Evolutionary conservation across 1,284 basidiomycete genomes (phyloP).

Genomic region (Ganoderma resinaceum): DNA sequence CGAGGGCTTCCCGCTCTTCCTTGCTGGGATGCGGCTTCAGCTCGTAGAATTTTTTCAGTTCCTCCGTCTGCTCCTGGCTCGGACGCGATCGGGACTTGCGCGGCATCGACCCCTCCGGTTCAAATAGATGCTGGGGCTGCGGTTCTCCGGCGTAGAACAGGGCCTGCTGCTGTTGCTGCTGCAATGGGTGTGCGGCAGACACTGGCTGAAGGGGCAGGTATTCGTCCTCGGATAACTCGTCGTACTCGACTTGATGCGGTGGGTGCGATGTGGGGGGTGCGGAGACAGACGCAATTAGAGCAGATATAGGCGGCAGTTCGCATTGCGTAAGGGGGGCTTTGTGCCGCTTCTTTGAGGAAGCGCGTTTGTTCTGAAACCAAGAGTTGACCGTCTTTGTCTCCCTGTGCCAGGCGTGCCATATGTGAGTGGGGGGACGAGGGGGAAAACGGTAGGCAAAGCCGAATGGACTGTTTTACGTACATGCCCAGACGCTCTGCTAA

Average conservation of each 20-base stretch:
- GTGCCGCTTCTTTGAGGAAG: constrained; percentile 76
- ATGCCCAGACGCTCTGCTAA: constrained; percentile 76
- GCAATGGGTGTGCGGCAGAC: constrained; percentile 32
- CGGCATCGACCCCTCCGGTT: constrained; percentile 51
- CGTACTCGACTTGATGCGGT: constrained; percentile 43
- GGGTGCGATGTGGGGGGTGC: constrained; percentile 41
- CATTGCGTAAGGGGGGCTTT: constrained; percentile 37
- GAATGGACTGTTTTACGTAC: constrained; percentile 50
- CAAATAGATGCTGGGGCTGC: constrained; percentile 55
- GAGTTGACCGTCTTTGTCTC: constrained; percentile 84
- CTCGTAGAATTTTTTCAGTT: constrained; percentile 68
- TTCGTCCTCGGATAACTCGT: constrained; percentile 54
- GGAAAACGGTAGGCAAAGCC: constrained; percentile 19
- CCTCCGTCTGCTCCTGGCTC: constrained; percentile 67
- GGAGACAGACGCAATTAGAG: constrained; percentile 50
- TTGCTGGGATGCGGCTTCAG: constrained; percentile 68
- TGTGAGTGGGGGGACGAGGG: constrained; percentile 24
- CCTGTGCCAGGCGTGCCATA: constrained; percentile 48
- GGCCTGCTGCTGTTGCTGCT: constrained; percentile 41
- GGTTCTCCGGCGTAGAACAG: constrained; percentile 54
- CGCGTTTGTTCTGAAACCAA: constrained; percentile 86
- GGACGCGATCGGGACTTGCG: constrained; percentile 67
- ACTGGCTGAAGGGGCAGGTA: neutral
- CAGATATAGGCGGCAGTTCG: constrained; percentile 52
- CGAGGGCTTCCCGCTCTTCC: constrained; percentile 68